Evolutionary conservation across 306 rosid species (phyloP), one percentile per base, ranked within the genome.

Genomic region (Echinosophora koreensis): DNA sequence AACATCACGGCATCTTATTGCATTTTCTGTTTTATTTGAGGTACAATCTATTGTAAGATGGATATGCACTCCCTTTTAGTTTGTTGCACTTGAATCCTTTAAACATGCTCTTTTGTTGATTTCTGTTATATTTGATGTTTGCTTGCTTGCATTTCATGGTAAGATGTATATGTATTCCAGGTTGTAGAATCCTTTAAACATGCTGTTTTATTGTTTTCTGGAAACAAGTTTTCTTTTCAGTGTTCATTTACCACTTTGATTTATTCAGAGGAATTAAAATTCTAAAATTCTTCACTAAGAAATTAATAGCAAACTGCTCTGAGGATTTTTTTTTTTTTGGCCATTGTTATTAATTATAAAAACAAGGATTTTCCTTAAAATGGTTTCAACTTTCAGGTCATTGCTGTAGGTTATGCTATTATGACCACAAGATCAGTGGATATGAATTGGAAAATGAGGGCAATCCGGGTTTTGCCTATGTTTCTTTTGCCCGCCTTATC

Each of bases 381-480:
- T 58, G 50, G 74, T 51, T 80, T 81, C 67, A 18, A 64, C 79
- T 80, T 83, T 85, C 90, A 96, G 99, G 89, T 89, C 76, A 49
- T 92, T 75, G 96, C 97, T 57, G 66, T 96, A 84, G 88, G 85
- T 72, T 96, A 83, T 91, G 99, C 98, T 50, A 91, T 96, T 74
- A 71, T 86, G 86, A 91, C 96, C 6, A 91, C 99, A 35, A 84
- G 98, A 81, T 62, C 90, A 44, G 30, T 64, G 47, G 85, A 88
- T 71, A 61, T 96, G 86, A 54, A 89, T 74, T 96, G 97, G 99
- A 89, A 84, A 87, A 88, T 83, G 90, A 91, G 99, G 77, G 90
- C 96, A 5, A 69, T 91, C 62, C 83, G 90, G 73, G 85, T 92
- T 82, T 77, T 87, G 61, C 99, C 99, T 0, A 92, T 96, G 97